Conservation (phyloP, 371 early-diverging fungal genomes). For the Mortierella sp. region DNA sequence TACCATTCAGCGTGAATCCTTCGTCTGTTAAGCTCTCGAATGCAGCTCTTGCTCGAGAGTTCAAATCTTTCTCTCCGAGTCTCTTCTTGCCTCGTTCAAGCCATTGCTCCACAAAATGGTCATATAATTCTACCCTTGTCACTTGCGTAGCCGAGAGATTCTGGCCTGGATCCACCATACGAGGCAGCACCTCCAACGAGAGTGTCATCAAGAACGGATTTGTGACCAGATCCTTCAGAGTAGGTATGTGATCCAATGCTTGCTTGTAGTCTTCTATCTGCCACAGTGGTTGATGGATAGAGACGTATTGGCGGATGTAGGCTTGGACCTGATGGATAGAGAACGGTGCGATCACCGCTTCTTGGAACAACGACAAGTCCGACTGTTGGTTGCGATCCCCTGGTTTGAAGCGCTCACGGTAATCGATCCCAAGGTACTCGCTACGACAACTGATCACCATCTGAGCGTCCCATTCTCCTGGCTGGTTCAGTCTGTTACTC, state of each 20-base stretch:
- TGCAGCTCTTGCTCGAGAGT: background rate
- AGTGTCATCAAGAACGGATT: conserved; percentile 5
- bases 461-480: background rate
- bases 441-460: conserved; percentile 14
- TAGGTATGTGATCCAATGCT: background rate
- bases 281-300: background rate
- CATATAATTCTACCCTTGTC: conserved; percentile 3
- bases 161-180: background rate
- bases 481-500: conserved; percentile 7
- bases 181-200: conserved; percentile 5
- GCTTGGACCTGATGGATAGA: conserved; percentile 3
- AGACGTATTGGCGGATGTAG: conserved; percentile 12
- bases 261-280: background rate
- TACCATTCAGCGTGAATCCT: background rate
- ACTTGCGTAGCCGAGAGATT: background rate
- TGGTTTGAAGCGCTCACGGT: background rate
- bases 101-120: conserved; percentile 2
- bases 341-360: conserved; percentile 6
- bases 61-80: background rate
- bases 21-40: conserved; percentile 4
- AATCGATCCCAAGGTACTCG: background rate
- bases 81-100: background rate
- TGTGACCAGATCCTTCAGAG: background rate
- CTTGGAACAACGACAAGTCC: background rate
- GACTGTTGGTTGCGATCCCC: background rate